Base-by-base conservation (phyloP, 352 stramenopile genomes). In the Phytophthora quininea region DNA sequence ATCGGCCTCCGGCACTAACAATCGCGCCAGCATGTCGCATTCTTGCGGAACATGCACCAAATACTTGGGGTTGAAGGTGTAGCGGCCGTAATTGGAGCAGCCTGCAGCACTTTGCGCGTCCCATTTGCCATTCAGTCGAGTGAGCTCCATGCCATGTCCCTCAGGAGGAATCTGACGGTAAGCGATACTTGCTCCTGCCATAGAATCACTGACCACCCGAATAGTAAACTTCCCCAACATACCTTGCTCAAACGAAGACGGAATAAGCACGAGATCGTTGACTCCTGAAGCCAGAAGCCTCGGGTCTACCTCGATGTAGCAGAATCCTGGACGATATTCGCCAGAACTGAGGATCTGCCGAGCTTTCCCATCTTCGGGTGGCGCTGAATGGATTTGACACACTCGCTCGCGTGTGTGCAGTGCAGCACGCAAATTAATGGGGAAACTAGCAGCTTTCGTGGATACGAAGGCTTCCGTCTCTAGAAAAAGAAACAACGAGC, bases 51-150 rank as follows among this genome's bases (percentile, higher is more conserved):
- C 68, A 47, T 84, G 74, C 35, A 94, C 65, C 32, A 96, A 77
- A 58, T 84, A 93, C 61, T 84, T 88, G 27, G 88, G 86, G 63
- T 95, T 94, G 65, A 91, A 90, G 5, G 80, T 92, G 62, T 94
- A 95, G 63, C 85, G 89, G 14, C 86, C 86, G 60, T 90, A 93
- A 63, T 88, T 92, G 6, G 77, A 89, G 57, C 88, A 94, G 2
- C 88, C 86, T 1, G 73, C 83, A 2, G 86, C 85, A 6, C 82
- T 76, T 38, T 77, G 60, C 0, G 75, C 50, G 27, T 91, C 78
- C 86, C 86, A 93, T 14, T 68, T 74, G 45, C 80, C 81, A 35
- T 32, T 24, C 5, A 92, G 43, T 19, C 57, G 61, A 27, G 61
- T 81, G 11, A 75, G 54, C 30, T 85, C 50, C 80, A 92, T 82